Evolutionary conservation across 352 stramenopile species (phyloP), one percentile per base, ranked within the genome.

Genomic region (Phytophthora tubulina): DNA sequence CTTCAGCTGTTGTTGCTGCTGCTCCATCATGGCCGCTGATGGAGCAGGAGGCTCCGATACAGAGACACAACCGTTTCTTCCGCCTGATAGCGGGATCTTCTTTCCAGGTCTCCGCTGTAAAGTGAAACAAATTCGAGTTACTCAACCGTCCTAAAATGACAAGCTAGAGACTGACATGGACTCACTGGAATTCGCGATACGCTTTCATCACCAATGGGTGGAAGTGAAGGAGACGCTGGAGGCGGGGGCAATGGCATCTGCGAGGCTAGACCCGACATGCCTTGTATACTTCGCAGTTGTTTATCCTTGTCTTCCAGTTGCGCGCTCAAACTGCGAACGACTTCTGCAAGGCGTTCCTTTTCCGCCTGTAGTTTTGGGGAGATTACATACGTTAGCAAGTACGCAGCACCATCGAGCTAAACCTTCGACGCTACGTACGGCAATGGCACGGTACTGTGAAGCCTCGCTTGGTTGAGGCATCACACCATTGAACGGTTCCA

Each of bases 271-370:
- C 51, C 42, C 1, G 14, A 49, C 4, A 13, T 35, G 45, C 45
- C 70, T 41, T 68, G 30, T 21, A 69, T 53, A 2, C 38, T 55
- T 33, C 62, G 70, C 14, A 91, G 31, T 32, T 90, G 78, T n/a
- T 75, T 78, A 17, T 91, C 80, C 53, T 81, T 87, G n/a, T 89
- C 78, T 49, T 93, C 82, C 1, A 94, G 53, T 50, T 94, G 85
- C 0, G 57, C 45, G 70, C 89, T 81, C 14, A 93, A 66, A 4
- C 56, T 60, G 17, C 82, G 84, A 60, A 91, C 79, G 10, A 81
- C 68, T 58, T 93, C 84, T 3, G 54, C 46, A 1, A 95, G 48
- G 0, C 87, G 73, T 63, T 95, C 87, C 53, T 92, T 95, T 67
- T 94, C 87, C 15, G 74, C 72, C 86, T 94, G 53, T 27, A 27